phyloP scores from a whole-genome alignment of 2,329 filamentous ascomycete species.

The Lasiodiplodia hormozganensis region DNA sequence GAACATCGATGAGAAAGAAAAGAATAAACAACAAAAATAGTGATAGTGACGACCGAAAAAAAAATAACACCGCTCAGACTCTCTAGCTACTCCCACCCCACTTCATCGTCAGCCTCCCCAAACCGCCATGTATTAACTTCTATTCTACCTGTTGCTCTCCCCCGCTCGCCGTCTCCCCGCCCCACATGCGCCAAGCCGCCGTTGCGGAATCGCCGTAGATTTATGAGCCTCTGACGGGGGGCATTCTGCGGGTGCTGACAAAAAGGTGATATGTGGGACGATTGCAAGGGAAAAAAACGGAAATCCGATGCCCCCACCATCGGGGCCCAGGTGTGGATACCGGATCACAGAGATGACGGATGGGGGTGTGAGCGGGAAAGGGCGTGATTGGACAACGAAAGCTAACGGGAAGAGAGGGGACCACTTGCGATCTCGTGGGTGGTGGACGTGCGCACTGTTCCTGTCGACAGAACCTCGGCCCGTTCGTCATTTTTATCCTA shows the following conservation, averaged over 20 bases:
- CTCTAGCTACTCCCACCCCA: background rate
- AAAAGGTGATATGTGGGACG: background rate
- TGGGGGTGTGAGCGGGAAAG: too few relatives aligned
- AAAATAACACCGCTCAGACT: background rate
- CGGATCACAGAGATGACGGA: too few relatives aligned
- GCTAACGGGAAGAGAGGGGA: too few relatives aligned
- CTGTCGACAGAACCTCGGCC: background rate
- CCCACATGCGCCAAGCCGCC: background rate
- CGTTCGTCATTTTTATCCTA: background rate
- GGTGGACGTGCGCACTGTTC: background rate
- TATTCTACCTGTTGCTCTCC: background rate
- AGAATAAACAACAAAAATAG: background rate
- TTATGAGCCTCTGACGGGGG: background rate
- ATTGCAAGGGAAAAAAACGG: too few relatives aligned
- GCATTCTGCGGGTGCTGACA: background rate
- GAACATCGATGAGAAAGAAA: background rate
- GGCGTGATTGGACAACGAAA: too few relatives aligned
- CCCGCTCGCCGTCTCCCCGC: background rate
- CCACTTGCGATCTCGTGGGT: too few relatives aligned
- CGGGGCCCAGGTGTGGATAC: too few relatives aligned
- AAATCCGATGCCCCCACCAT: too few relatives aligned
- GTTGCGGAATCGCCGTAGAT: background rate
- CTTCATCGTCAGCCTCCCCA: background rate
- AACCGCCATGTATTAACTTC: background rate
- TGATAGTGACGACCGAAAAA: background rate